phyloP scores from a whole-genome alignment of 345 rosid genomes.

The Psidium guajava region DNA sequence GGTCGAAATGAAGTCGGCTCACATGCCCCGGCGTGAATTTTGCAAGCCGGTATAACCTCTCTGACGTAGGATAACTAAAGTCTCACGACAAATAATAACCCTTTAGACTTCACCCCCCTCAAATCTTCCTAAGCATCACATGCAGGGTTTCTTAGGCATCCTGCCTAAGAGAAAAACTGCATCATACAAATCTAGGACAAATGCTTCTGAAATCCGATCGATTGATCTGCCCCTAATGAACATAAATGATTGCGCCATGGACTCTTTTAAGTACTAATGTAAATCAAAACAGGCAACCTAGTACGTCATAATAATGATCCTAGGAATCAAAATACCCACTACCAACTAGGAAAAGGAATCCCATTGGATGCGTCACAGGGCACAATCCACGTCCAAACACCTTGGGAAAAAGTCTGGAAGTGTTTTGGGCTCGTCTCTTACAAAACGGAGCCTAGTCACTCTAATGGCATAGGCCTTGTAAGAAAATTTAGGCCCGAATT shows the following conservation, averaged over 20 bases:
- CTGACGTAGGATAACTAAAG: neutral
- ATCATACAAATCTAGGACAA: accelerated
- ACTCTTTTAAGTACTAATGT: neutral
- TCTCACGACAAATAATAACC: too few species aligned
- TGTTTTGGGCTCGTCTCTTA: neutral
- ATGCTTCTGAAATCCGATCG: neutral
- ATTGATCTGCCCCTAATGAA: neutral
- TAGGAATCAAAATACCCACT: neutral
- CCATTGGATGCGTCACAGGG: neutral
- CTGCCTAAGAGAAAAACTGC: neutral
- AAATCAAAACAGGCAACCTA: neutral
- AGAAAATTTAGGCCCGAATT: neutral
- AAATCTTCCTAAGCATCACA: too few species aligned
- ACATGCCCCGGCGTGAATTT: neutral
- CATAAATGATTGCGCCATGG: neutral
- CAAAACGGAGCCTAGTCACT: neutral
- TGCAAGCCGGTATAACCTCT: neutral
- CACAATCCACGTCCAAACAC: neutral
- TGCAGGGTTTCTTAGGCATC: neutral
- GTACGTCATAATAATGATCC: neutral
- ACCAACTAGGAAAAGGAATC: neutral
- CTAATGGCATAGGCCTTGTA: neutral
- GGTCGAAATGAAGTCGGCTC: neutral
- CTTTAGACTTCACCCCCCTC: too few species aligned
- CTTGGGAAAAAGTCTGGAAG: neutral